Conservation (phyloP, 2,329 filamentous ascomycete species). For the Fusarium humuli region DNA sequence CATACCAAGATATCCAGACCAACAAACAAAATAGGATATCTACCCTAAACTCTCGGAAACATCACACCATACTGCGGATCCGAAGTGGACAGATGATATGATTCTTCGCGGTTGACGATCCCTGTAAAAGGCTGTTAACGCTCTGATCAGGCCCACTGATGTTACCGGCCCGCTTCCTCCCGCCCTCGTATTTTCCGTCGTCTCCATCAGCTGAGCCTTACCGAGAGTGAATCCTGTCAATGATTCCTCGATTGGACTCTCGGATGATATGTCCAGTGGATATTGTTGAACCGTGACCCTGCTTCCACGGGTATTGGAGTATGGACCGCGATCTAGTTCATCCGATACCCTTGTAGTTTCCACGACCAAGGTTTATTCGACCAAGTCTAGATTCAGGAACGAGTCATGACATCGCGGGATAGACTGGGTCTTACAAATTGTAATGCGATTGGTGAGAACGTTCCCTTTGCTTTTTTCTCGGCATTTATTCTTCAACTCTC, state of each 20-base stretch:
- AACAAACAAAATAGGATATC: neutral
- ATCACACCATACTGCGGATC: neutral
- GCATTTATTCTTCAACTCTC: neutral
- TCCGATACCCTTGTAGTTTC: neutral
- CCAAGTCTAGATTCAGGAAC: neutral
- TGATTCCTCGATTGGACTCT: too few species aligned
- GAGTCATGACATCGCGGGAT: neutral
- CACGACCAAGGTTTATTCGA: neutral
- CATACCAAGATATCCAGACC: too few species aligned
- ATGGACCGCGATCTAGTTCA: neutral
- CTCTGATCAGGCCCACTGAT: neutral
- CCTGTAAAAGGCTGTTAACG: neutral
- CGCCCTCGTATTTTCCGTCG: neutral
- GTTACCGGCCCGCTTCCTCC: neutral
- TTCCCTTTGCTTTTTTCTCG: neutral
- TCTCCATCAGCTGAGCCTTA: neutral
- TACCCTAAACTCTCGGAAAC: neutral
- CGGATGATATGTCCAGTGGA: neutral
- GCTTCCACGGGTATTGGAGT: too few species aligned
- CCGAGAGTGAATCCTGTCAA: neutral
- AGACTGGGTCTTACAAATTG: too few species aligned
- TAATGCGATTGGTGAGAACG: neutral
- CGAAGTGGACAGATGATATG: neutral
- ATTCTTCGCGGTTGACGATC: neutral
- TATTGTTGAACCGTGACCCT: neutral